phyloP scores from a whole-genome alignment of 345 rosid species.

The Erysimum cheiranthoides region DNA sequence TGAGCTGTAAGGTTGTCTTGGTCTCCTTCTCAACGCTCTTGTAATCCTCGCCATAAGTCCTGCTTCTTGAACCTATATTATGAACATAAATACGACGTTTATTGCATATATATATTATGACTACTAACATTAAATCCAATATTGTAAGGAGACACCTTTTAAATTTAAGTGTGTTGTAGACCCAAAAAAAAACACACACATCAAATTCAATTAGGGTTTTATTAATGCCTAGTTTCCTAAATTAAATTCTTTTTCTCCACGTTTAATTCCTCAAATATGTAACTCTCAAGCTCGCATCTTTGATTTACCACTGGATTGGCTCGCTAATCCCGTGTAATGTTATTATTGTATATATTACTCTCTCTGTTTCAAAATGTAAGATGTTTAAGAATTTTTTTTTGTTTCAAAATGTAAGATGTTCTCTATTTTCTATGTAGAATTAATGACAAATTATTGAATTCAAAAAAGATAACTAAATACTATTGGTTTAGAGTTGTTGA shows the following conservation, averaged over 20 bases:
- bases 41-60: slow-evolving; percentile 38
- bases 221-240: background rate
- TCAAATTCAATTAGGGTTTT: background rate
- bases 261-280: background rate
- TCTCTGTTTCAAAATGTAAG: too few species aligned
- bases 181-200: background rate
- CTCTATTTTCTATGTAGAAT: too few species aligned
- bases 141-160: background rate
- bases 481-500: too few species aligned
- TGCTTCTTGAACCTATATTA: slow-evolving; percentile 36
- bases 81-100: slow-evolving; percentile 8
- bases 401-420: too few species aligned
- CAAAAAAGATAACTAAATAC: too few species aligned
- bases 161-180: background rate
- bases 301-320: background rate
- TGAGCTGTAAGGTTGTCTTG: slow-evolving; percentile 36
- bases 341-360: background rate
- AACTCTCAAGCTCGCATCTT: background rate
- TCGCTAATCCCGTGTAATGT: background rate
- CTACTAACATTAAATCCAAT: background rate
- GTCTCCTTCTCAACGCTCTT: slow-evolving; percentile 28
- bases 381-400: too few species aligned
- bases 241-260: background rate
- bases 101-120: background rate
- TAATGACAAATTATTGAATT: too few species aligned